Conservation (phyloP, 1,284 basidiomycete genomes). For the Amylostereum chailletii region DNA sequence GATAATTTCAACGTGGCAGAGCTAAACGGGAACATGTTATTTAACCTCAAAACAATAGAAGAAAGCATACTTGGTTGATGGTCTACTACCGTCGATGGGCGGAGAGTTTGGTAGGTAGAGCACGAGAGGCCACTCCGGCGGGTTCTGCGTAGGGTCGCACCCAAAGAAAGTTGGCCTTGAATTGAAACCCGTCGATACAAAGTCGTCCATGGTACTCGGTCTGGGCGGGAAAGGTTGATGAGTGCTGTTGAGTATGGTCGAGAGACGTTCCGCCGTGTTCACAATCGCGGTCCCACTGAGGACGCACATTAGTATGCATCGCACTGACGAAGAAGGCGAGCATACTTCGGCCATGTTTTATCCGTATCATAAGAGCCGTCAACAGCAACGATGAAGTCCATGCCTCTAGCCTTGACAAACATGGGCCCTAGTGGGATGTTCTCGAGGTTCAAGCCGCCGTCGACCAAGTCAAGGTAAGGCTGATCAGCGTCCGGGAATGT, state of each 20-base stretch:
- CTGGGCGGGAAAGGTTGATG: conserved; percentile 59
- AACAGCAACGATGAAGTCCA: conserved; percentile 66
- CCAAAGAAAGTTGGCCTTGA: conserved; percentile 72
- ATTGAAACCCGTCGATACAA: conserved; percentile 57
- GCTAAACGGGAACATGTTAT: conserved; percentile 21
- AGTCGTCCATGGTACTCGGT: conserved; percentile 42
- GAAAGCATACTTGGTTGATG: conserved; percentile 46
- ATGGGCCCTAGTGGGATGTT: conserved; percentile 60
- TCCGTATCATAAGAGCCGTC: conserved; percentile 58
- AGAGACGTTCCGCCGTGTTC: conserved; percentile 31
- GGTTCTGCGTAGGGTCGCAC: conserved; percentile 44
- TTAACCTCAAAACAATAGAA: background rate
- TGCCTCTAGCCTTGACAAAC: conserved; percentile 49
- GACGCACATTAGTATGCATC: background rate
- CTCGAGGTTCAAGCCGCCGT: conserved; percentile 52
- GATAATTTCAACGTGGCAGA: conserved; percentile 40
- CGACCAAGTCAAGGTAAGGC: conserved; percentile 48
- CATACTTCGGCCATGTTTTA: conserved; percentile 61
- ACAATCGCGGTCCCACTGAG: conserved; percentile 42
- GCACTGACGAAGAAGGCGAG: conserved; percentile 4
- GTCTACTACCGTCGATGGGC: conserved; percentile 45
- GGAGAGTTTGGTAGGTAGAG: conserved; percentile 61
- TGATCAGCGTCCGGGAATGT: conserved; percentile 35
- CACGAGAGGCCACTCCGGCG: conserved; percentile 47
- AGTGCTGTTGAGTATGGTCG: conserved; percentile 36